Conservation (phyloP, 2,329 filamentous ascomycete species). For the Colletotrichum nymphaeae region DNA sequence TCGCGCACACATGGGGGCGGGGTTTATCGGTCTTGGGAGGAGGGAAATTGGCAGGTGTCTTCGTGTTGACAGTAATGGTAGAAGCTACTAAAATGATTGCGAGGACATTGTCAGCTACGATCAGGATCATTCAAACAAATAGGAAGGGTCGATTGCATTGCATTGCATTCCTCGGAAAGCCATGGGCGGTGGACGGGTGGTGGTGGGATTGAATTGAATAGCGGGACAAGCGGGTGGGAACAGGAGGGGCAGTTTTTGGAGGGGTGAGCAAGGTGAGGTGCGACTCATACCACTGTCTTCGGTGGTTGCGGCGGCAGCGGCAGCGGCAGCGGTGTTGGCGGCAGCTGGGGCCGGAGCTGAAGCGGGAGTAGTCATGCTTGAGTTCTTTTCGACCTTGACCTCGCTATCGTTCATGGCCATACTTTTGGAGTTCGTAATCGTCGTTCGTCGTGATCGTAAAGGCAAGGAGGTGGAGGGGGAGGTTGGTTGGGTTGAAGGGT, state of each 20-base stretch:
- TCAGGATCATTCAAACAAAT: conserved; percentile 17
- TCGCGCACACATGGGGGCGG: conserved; percentile 91
- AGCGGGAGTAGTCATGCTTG: conserved; percentile 51
- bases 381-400: conserved; percentile 49
- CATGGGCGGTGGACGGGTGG: conserved; percentile 36
- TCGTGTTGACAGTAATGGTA: conserved; percentile 64
- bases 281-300: conserved; percentile 53
- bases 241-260: conserved; percentile 44
- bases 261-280: conserved; percentile 41
- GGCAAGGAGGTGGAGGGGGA: conserved; percentile 39
- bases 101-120: conserved; percentile 43
- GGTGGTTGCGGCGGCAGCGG: conserved; percentile 40
- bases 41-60: conserved; percentile 65
- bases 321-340: conserved; percentile 34
- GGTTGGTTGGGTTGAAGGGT: conserved; percentile 37
- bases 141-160: neutral
- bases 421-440: conserved; percentile 45
- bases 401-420: conserved; percentile 55
- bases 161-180: neutral
- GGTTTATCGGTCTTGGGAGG: conserved; percentile 98
- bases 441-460: conserved; percentile 46
- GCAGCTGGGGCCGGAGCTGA: conserved; percentile 43
- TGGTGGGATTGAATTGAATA: conserved; percentile 27
- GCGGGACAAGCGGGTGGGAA: conserved; percentile 31
- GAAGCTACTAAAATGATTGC: conserved; percentile 49